These are phyloP conservation scores for Gypsophila paniculata DNA, from an alignment of 179 eudicot genomes.

Conservation along the genomic window DNA sequence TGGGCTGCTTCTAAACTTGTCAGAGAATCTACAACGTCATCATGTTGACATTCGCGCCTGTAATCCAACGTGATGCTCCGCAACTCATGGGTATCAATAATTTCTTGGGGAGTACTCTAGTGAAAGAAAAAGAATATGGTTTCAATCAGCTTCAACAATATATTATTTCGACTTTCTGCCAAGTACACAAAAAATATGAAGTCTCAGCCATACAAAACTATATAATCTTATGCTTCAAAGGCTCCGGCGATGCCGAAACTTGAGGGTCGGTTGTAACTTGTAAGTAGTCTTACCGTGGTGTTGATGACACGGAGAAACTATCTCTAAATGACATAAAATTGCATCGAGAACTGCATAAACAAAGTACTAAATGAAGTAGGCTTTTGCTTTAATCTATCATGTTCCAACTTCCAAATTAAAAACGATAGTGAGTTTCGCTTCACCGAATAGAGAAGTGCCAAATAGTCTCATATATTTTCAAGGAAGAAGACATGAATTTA, in stretches of 20 bases:
- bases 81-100: slow-evolving; percentile 76
- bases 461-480: background rate
- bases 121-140: background rate
- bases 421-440: too few species aligned
- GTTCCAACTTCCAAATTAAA: too few species aligned
- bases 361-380: too few species aligned
- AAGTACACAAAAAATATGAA: background rate
- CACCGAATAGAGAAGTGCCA: too few species aligned
- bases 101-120: slow-evolving; percentile 87
- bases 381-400: too few species aligned
- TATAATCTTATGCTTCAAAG: too few species aligned
- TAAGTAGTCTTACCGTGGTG: too few species aligned
- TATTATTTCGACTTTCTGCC: background rate
- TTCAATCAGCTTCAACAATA: background rate
- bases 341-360: too few species aligned
- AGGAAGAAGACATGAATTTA: background rate
- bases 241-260: too few species aligned
- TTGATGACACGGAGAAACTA: too few species aligned
- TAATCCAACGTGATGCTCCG: slow-evolving; percentile 80
- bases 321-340: too few species aligned
- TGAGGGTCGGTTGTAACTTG: too few species aligned
- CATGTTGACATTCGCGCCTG: slow-evolving; percentile 85
- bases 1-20: slow-evolving; percentile 44
- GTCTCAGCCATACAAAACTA: background rate
- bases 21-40: slow-evolving; percentile 83